Evolutionary conservation across 495 filamentous ascomycete genomes (phyloP).

Genomic region (Mytilinidion resinicola): DNA sequence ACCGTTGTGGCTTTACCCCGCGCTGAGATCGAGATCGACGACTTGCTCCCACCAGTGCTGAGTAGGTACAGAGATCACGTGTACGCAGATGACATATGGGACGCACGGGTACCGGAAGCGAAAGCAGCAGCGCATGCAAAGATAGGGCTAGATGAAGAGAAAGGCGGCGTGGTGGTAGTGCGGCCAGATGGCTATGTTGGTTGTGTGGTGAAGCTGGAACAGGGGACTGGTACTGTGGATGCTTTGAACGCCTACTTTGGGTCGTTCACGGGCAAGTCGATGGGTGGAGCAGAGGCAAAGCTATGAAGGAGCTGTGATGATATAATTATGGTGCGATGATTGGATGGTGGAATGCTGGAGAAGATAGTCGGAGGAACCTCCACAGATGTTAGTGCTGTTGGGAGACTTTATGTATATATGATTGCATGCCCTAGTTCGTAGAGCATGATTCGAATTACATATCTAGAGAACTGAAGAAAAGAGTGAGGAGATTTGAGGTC

Average conservation of each 20-base stretch:
- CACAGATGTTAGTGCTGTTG: too few species aligned
- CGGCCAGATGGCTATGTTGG: slow-evolving; percentile 83
- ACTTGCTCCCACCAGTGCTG: slow-evolving; percentile 49
- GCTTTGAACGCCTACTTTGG: slow-evolving; percentile 79
- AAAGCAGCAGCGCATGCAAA: slow-evolving; percentile 74
- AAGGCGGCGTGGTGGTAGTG: slow-evolving; percentile 73
- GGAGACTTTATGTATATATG: too few species aligned
- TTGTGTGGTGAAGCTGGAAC: slow-evolving; percentile 61
- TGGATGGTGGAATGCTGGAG: too few species aligned
- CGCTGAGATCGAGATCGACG: slow-evolving; percentile 56
- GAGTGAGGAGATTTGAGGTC: too few species aligned
- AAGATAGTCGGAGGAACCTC: too few species aligned
- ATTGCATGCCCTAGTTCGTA: too few species aligned
- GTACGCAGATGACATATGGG: slow-evolving; percentile 80
- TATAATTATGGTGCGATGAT: too few species aligned
- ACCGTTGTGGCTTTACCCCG: slow-evolving; percentile 63
- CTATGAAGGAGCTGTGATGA: slow-evolving; percentile 8
- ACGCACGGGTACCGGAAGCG: slow-evolving; percentile 60
- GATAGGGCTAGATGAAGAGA: slow-evolving; percentile 69
- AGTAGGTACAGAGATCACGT: slow-evolving; percentile 74
- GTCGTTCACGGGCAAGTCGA: slow-evolving; percentile 45
- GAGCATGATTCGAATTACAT: too few species aligned
- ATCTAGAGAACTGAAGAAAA: too few species aligned
- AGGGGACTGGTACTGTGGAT: slow-evolving; percentile 71
- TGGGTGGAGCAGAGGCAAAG: slow-evolving; percentile 20